phyloP scores from a whole-genome alignment of 192 early-diverging fungal species.

The Tieghemiomyces parasiticus region DNA sequence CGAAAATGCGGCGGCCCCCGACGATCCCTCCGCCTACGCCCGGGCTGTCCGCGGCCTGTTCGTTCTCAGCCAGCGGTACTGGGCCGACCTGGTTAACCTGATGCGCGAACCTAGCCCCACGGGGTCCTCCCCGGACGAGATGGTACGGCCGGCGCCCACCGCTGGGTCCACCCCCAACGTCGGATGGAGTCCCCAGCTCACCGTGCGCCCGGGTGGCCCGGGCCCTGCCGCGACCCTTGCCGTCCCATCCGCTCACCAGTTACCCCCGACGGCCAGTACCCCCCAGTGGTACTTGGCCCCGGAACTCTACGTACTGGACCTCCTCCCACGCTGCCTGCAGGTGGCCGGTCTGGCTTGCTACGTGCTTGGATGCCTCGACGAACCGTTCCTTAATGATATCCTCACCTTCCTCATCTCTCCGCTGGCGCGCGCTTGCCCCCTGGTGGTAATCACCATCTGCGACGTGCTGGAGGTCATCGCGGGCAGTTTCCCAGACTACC shows the following conservation, averaged over 20 bases:
- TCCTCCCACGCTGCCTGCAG: conserved; percentile 2
- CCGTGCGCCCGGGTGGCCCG: not conserved
- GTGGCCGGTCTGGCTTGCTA: not conserved
- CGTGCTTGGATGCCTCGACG: not conserved
- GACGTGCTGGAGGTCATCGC: conserved; percentile 3
- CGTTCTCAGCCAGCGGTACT: conserved; percentile 10
- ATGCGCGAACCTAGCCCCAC: not conserved
- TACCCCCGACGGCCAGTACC: not conserved
- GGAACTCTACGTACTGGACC: conserved; percentile 7
- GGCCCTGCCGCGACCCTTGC: not conserved
- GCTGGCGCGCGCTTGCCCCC: not conserved
- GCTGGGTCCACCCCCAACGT: not conserved
- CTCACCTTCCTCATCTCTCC: not conserved
- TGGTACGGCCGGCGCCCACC: not conserved
- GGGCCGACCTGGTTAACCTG: not conserved
- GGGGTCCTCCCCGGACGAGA: not conserved
- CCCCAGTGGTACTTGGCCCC: conserved; percentile 7
- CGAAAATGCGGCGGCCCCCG: not conserved
- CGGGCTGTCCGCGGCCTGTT: conserved; percentile 8
- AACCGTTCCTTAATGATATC: conserved; percentile 6
- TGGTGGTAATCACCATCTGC: not conserved
- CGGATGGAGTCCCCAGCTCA: conserved; percentile 4
- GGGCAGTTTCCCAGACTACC: conserved; percentile 8
- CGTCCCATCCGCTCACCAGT: not conserved
- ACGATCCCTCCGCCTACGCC: not conserved